Evolutionary conservation across 148 eudicot species (phyloP), one percentile per base, ranked within the genome.

Genomic region (Pharnaceum exiguum): DNA sequence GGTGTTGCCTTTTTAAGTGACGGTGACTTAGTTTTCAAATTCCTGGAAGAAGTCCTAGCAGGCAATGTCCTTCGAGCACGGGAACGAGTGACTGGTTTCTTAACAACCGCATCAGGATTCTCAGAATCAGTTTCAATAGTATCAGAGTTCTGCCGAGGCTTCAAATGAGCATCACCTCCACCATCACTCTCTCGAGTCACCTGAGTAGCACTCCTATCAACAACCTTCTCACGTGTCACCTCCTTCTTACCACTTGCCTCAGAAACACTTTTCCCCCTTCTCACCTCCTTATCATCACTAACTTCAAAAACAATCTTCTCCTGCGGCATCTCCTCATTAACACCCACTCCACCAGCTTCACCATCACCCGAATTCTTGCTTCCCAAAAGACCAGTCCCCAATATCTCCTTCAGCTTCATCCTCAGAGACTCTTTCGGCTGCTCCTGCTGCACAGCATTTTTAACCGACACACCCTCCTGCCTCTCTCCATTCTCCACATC

Each of bases 121-220:
- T 86, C 84, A 13, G 99, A 79, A 77, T 81, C 90, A 71, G 77
- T 76, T 73, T 93, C 95, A 55, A 85, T 88, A 42, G 90, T 76
- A 65, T 85, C 95, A 30, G 95, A 85, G 67, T 71, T 60, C 67
- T 59, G 84, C 68, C 63, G 60, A 51, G 55, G 71, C 67, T 79
- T 75, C 50, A 38, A 47, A 39, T 22, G 51, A 53, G 65, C 47
- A 65, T 68, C 70, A 37, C 52, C 44, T 45, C 76, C 65, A 21
- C 31, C 26, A 60, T 57, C 51, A 43, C 46, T 49, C 37, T 59
- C 66, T 45, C 38, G 69, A 57, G 62, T 60, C 33, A 65, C 66
- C 39, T 68, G 68, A 65, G 57, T 61, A 66, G 68, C 46, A 44
- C 69, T 75, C 42, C 15, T 38, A n/a, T 59, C 71, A 61, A 56